phyloP scores from a whole-genome alignment of 2,329 filamentous ascomycete species.

The Emmonsiellopsis sp. region DNA sequence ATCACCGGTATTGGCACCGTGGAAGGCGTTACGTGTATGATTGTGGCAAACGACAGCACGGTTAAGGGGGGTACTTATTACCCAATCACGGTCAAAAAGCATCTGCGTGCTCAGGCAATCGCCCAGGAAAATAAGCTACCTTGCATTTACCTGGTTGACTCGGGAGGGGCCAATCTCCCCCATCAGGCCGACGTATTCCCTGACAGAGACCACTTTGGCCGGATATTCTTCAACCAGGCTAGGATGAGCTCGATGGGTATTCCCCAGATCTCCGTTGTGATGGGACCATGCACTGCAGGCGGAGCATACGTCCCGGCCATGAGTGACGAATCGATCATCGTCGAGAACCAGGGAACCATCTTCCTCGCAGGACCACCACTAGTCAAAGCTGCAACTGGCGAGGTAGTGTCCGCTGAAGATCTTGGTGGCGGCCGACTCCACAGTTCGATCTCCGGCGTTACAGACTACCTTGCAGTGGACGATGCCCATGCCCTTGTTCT shows the following conservation, averaged over 20 bases:
- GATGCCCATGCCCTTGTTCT: conserved; percentile 86
- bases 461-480: conserved; percentile 89
- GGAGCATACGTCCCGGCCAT: conserved; percentile 95
- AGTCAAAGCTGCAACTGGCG: conserved; percentile 91
- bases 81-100: conserved; percentile 95
- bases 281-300: conserved; percentile 94
- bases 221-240: conserved; percentile 97
- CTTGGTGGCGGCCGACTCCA: conserved; percentile 86
- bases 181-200: conserved; percentile 95
- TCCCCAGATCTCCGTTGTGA: conserved; percentile 88
- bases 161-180: conserved; percentile 87
- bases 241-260: conserved; percentile 83
- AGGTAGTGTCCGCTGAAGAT: conserved; percentile 83
- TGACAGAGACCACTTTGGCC: conserved; percentile 87
- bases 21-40: conserved; percentile 82
- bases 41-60: conserved; percentile 92
- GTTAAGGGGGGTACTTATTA: conserved; percentile 98
- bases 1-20: conserved; percentile 88
- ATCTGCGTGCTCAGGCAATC: conserved; percentile 82
- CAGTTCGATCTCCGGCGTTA: conserved; percentile 82
- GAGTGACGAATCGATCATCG: conserved; percentile 96
- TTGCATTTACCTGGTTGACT: conserved; percentile 94
- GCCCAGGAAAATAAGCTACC: conserved; percentile 75
- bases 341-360: conserved; percentile 91
- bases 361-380: conserved; percentile 91